These are phyloP conservation scores for Mitosporidium daphniae DNA, from an alignment of 371 early-diverging fungal species.

Conservation along the genomic window DNA sequence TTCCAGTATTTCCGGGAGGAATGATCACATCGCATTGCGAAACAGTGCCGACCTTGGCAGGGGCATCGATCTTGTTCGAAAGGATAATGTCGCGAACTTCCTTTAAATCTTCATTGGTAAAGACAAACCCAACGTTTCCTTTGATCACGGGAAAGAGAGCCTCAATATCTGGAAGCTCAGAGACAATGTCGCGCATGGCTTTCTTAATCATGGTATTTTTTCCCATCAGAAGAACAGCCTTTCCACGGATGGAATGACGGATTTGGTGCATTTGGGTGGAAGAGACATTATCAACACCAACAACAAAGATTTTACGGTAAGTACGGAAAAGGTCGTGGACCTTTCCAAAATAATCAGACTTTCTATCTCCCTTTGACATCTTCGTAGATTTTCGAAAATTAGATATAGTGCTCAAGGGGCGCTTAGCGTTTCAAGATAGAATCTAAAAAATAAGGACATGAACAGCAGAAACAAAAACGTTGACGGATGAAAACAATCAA, in stretches of 20 bases:
- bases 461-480: no score
- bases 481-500: no score
- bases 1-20: conserved; percentile 92
- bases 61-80: conserved; percentile 75
- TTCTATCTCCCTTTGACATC: conserved; percentile 5
- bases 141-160: conserved; percentile 36
- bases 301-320: conserved; percentile 63
- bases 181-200: conserved; percentile 37
- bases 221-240: conserved; percentile 84
- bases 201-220: conserved; percentile 99
- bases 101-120: conserved; percentile 84
- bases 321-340: conserved; percentile 11
- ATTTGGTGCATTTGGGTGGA: conserved; percentile 98
- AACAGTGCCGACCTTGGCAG: conserved; percentile 86
- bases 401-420: no score
- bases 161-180: conserved; percentile 48
- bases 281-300: conserved; percentile 95
- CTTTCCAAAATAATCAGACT: conserved; percentile 17
- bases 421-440: no score
- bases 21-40: conserved; percentile 81
- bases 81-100: conserved; percentile 54
- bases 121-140: conserved; percentile 95
- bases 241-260: conserved; percentile 57
- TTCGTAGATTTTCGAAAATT: no score
- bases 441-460: no score